Evolutionary conservation across 495 filamentous ascomycete species (phyloP).

Genomic region (Podospora pseudopauciseta): DNA sequence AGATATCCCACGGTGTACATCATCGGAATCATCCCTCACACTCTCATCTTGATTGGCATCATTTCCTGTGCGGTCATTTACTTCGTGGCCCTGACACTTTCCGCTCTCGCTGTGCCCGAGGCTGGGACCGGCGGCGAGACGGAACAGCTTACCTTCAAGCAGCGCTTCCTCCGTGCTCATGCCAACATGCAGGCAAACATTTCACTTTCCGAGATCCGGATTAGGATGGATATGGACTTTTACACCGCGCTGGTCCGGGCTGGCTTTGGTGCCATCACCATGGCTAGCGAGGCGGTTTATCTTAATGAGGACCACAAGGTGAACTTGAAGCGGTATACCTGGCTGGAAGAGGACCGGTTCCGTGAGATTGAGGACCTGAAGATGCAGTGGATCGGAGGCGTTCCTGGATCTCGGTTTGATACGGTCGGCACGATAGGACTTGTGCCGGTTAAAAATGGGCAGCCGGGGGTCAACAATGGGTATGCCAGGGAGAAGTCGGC

Average conservation of each 20-base stretch:
- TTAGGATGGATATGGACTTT: constrained; percentile 87
- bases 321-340: constrained; percentile 72
- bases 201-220: constrained; percentile 70
- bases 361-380: constrained; percentile 58
- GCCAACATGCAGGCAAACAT: constrained; percentile 89
- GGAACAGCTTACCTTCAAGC: constrained; percentile 32
- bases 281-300: constrained; percentile 93
- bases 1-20: constrained; percentile 92
- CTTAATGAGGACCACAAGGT: constrained; percentile 83
- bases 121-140: constrained; percentile 19
- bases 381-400: constrained; percentile 47
- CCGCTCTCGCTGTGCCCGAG: constrained; percentile 60
- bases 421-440: constrained; percentile 50
- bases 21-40: constrained; percentile 89
- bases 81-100: constrained; percentile 66
- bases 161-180: constrained; percentile 62
- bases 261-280: constrained; percentile 82
- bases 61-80: constrained; percentile 72
- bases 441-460: constrained; percentile 46
- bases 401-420: constrained; percentile 45
- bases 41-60: constrained; percentile 78
- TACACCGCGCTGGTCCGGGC: constrained; percentile 83
- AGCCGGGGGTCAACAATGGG: constrained; percentile 49
- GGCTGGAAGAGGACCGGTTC: constrained; percentile 82
- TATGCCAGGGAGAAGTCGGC: constrained; percentile 66